A percentile compares a stretch with the other conserved stretches of the same genome.
Conservation (phyloP, 352 stramenopile species). For the Phytophthora sojae region DNA sequence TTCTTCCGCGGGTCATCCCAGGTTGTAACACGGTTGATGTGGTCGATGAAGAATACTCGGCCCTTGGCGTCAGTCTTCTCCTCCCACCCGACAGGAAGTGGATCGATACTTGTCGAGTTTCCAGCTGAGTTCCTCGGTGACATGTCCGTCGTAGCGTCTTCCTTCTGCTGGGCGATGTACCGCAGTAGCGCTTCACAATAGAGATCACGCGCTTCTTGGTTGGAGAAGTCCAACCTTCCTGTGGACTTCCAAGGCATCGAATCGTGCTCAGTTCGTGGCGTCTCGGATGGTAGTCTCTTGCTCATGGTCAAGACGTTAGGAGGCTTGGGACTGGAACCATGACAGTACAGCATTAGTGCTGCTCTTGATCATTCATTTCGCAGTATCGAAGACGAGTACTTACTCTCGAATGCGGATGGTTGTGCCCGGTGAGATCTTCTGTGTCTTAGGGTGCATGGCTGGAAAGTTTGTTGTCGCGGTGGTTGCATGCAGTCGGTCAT, state of each 20-base stretch:
- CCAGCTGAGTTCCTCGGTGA: conserved; percentile 5
- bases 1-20: conserved; percentile 64
- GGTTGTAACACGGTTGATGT: conserved; percentile 78
- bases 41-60: conserved; percentile 76
- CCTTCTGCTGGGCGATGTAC: conserved; percentile 79
- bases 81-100: conserved; percentile 75
- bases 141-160: conserved; percentile 37
- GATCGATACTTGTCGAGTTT: background rate
- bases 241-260: conserved; percentile 46
- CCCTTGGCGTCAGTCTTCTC: conserved; percentile 75
- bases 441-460: conserved; percentile 80
- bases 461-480: conserved; percentile 81
- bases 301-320: conserved; percentile 61
- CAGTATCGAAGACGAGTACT: conserved; percentile 18
- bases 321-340: conserved; percentile 53
- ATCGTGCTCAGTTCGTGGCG: conserved; percentile 22
- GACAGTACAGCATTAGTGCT: conserved; percentile 1
- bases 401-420: conserved; percentile 78
- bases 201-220: conserved; percentile 61
- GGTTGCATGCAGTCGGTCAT: conserved; percentile 64
- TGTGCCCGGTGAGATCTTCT: conserved; percentile 67
- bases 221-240: conserved; percentile 48
- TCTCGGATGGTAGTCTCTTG: conserved; percentile 36
- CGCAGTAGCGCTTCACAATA: conserved; percentile 76
- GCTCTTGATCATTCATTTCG: background rate